Conservation (phyloP, 352 stramenopile species). For the Pilasporangium apinafurcum region DNA sequence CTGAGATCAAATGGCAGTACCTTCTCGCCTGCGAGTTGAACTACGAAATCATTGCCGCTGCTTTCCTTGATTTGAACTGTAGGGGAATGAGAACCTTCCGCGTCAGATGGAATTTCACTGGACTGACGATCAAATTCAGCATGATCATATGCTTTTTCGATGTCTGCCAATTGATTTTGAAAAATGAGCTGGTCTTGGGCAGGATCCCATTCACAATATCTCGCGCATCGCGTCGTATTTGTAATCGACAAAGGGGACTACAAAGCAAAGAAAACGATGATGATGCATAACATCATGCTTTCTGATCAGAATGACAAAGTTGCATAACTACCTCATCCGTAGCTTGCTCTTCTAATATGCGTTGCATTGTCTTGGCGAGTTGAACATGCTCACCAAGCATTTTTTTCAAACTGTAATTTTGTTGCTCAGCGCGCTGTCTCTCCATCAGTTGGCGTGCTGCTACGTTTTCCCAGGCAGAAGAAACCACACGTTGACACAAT, state of each 20-base stretch:
- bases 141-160: slow-evolving; percentile 2
- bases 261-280: background rate
- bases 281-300: background rate
- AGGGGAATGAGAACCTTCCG: background rate
- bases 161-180: background rate
- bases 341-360: slow-evolving; percentile 6
- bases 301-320: no score
- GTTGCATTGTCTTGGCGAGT: slow-evolving; percentile 7
- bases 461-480: slow-evolving; percentile 5
- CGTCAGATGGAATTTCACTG: background rate
- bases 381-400: slow-evolving; percentile 11
- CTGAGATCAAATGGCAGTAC: slow-evolving; percentile 6
- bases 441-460: slow-evolving; percentile 7
- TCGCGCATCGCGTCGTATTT: no score
- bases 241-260: background rate
- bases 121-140: background rate
- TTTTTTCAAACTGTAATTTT: slow-evolving; percentile 8
- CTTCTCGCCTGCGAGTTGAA: slow-evolving; percentile 11
- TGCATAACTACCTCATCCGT: slow-evolving; percentile 3
- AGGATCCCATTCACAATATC: no score
- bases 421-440: slow-evolving; percentile 4
- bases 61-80: slow-evolving; percentile 7
- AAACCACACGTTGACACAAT: slow-evolving; percentile 2
- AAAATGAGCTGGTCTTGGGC: no score
- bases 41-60: slow-evolving; percentile 6